These are phyloP conservation scores for Claviceps spartinae DNA, from an alignment of 2,329 filamentous ascomycete species.

Conservation along the genomic window DNA sequence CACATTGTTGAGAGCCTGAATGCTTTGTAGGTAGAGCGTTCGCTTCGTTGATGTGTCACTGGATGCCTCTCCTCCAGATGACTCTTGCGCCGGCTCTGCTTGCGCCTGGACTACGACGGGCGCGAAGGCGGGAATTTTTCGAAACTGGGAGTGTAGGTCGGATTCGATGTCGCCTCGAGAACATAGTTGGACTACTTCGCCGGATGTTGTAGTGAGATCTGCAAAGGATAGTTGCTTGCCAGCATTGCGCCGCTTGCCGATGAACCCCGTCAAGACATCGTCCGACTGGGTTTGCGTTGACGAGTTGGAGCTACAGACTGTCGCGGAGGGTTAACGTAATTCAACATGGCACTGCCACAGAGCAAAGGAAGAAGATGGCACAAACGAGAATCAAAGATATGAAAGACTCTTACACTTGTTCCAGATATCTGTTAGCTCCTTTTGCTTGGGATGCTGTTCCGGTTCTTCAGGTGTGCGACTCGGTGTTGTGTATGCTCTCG, in stretches of 20 bases:
- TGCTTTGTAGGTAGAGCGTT: constrained; percentile 51
- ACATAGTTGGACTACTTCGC: constrained; percentile 31
- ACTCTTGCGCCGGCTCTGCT: constrained; percentile 13
- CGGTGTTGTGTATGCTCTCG: constrained; percentile 4
- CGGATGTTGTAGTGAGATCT: constrained; percentile 29
- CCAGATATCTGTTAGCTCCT: constrained; percentile 16
- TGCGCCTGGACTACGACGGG: constrained; percentile 36
- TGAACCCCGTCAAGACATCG: constrained; percentile 41
- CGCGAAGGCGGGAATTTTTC: constrained; percentile 33
- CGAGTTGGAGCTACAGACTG: constrained; percentile 16
- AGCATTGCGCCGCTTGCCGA: constrained; percentile 54
- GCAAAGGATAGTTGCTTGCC: constrained; percentile 60
- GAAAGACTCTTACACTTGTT: constrained; percentile 15
- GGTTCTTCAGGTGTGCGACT: not conserved
- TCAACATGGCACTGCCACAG: not conserved
- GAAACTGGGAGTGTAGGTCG: constrained; percentile 27
- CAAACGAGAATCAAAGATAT: no score
- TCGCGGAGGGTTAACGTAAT: not conserved
- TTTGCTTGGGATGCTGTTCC: constrained; percentile 8
- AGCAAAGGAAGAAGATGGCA: not conserved
- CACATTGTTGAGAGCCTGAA: constrained; percentile 21
- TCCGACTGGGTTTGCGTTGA: constrained; percentile 9
- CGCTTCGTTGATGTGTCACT: constrained; percentile 23
- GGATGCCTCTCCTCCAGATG: constrained; percentile 10
- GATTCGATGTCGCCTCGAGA: constrained; percentile 24